These are phyloP conservation scores for Chlamydomonas eustigma DNA, from an alignment of 139 green algal genomes.

Conservation along the genomic window DNA sequence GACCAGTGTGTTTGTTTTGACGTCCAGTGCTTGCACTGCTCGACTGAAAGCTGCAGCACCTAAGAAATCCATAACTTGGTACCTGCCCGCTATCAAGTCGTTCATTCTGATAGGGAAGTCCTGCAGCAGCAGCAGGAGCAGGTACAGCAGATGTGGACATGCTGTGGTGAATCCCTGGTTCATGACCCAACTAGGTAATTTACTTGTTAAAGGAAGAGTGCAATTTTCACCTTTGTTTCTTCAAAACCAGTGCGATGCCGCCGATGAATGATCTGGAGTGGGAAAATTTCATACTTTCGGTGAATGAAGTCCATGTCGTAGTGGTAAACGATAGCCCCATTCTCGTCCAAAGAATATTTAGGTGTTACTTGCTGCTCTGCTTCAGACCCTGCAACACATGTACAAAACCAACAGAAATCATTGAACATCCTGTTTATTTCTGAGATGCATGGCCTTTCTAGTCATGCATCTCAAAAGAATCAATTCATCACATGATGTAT, in stretches of 20 bases:
- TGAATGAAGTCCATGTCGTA: not conserved
- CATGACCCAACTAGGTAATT: too few relatives aligned
- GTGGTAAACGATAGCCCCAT: not conserved
- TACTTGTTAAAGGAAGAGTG: too few relatives aligned
- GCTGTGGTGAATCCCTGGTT: too few relatives aligned
- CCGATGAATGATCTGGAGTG: conserved; percentile 6
- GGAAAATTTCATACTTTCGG: conserved; percentile 6
- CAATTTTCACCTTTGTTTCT: conserved; percentile 3
- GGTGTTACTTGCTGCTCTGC: not conserved
- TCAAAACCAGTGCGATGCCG: conserved; percentile 5
- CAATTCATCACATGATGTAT: too few relatives aligned
- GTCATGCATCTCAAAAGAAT: too few relatives aligned
- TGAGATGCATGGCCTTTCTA: too few relatives aligned
- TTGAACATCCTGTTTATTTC: too few relatives aligned
- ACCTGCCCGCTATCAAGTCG: conserved; percentile 3
- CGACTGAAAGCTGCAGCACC: conserved; percentile 90
- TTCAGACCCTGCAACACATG: too few relatives aligned
- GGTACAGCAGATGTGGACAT: too few relatives aligned
- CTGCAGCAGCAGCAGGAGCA: too few relatives aligned
- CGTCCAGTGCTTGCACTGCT: conserved; percentile 90
- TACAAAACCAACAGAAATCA: too few relatives aligned
- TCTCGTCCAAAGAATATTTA: not conserved
- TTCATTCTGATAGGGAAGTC: conserved; percentile 9
- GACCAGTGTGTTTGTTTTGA: conserved; percentile 79
- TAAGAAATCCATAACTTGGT: conserved; percentile 44